A percentile compares a stretch with the other conserved stretches of the same genome.
phyloP scores from a whole-genome alignment of 768 basidiomycete species.

The Exsudoporus frostii region DNA sequence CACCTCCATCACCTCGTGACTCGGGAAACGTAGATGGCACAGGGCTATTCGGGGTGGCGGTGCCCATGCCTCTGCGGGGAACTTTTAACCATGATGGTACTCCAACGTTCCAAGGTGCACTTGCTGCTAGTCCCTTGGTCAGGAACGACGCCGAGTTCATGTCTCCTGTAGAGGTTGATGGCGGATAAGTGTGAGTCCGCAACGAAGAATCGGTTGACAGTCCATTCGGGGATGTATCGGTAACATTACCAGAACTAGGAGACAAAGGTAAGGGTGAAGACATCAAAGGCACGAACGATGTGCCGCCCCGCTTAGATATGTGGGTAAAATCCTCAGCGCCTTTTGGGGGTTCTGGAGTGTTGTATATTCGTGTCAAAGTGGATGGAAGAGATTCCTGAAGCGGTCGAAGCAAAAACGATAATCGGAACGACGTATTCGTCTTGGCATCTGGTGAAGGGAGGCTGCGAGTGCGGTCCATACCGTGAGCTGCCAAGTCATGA shows the following conservation, averaged over 20 bases:
- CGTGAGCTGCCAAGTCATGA: constrained; percentile 19
- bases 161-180: constrained; percentile 56
- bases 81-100: constrained; percentile 72
- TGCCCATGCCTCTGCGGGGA: constrained; percentile 39
- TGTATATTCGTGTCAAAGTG: constrained; percentile 34
- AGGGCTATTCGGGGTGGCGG: constrained; percentile 30
- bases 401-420: constrained; percentile 65
- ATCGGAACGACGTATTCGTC: constrained; percentile 50
- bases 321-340: constrained; percentile 69
- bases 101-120: constrained; percentile 54
- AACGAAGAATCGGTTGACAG: constrained; percentile 26
- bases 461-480: constrained; percentile 41
- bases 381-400: constrained; percentile 54
- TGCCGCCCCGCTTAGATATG: constrained; percentile 53
- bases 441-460: constrained; percentile 34
- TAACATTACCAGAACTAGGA: constrained; percentile 7
- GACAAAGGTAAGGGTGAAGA: constrained; percentile 33
- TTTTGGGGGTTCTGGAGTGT: constrained; percentile 33
- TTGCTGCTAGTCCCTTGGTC: constrained; percentile 42
- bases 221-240: constrained; percentile 6
- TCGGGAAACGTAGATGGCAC: constrained; percentile 17
- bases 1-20: constrained; percentile 33
- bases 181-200: constrained; percentile 77
- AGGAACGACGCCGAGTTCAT: constrained; percentile 34
- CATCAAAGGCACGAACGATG: constrained; percentile 60